Evolutionary conservation across 768 basidiomycete species (phyloP).

Genomic region (Rhodotorula babjevae): DNA sequence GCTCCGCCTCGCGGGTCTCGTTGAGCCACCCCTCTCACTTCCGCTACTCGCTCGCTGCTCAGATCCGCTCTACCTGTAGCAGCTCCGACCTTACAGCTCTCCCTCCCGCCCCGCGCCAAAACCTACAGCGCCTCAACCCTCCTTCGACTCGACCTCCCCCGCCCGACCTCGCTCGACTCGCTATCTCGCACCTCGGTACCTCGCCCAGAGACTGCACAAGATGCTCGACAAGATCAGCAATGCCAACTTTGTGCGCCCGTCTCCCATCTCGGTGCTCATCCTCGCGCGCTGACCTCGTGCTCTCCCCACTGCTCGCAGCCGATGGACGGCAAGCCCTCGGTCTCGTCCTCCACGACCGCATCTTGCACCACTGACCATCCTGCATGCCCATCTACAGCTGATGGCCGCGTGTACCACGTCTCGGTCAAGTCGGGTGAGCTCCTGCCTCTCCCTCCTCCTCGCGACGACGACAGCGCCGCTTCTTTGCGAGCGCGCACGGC

Average conservation of each 20-base stretch:
- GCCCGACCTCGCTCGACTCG: not conserved
- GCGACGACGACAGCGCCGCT: too few species aligned
- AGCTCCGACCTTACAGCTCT: too few species aligned
- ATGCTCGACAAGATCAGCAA: slow-evolving; percentile 30
- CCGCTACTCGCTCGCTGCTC: too few species aligned
- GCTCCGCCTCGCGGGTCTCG: too few species aligned
- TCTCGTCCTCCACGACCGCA: too few species aligned
- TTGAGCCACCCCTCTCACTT: too few species aligned
- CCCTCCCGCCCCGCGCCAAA: too few species aligned
- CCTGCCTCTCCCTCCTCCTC: not conserved
- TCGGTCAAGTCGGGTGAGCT: not conserved
- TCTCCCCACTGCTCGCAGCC: not conserved
- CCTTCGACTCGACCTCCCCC: not conserved
- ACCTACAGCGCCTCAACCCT: too few species aligned
- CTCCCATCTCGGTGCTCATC: too few species aligned
- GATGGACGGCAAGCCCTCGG: not conserved
- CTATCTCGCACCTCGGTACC: not conserved
- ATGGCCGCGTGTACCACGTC: slow-evolving; percentile 32
- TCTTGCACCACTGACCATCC: too few species aligned
- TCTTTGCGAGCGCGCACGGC: too few species aligned
- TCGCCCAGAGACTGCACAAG: not conserved
- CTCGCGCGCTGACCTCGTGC: not conserved
- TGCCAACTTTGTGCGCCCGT: slow-evolving; percentile 30
- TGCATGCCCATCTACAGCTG: not conserved
- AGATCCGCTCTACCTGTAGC: too few species aligned